Percentiles rank a stretch among this genome's conserved stretches.
phyloP scores from a whole-genome alignment of 73 alveolate species.

The Durusdinium trenchii region DNA sequence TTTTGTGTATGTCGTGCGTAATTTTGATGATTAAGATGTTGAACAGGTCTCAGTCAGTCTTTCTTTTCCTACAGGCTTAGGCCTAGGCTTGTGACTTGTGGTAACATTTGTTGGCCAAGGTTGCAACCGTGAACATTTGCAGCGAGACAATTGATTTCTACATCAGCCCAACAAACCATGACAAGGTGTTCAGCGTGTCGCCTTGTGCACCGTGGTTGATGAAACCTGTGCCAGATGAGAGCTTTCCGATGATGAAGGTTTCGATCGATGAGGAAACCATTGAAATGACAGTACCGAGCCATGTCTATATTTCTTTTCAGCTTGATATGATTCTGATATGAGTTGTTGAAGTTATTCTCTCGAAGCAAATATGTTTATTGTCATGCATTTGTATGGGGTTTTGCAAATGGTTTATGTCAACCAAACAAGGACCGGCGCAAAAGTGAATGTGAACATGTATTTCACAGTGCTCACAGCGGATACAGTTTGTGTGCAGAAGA shows the following conservation, averaged over 20 bases:
- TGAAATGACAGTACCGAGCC: background rate
- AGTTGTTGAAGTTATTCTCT: background rate
- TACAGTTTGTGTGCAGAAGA: background rate
- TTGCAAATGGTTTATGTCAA: background rate
- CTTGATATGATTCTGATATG: background rate
- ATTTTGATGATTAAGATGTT: no score
- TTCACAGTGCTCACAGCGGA: background rate
- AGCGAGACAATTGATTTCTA: background rate
- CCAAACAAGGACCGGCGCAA: background rate
- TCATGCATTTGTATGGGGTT: background rate
- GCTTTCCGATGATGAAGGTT: background rate
- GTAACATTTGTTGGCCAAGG: background rate
- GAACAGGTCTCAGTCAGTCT: no score
- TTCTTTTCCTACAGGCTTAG: background rate
- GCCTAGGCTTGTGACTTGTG: background rate
- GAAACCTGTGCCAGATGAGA: background rate
- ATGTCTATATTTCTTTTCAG: background rate
- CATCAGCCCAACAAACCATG: background rate
- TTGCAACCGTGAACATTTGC: background rate
- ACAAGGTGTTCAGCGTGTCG: background rate
- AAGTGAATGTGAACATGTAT: background rate
- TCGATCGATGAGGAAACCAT: background rate
- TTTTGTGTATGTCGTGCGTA: no score
- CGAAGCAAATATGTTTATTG: background rate
- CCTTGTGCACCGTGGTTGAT: background rate